A percentile compares a stretch with the other conserved stretches of the same genome.
These are phyloP conservation scores for Tuber umbilicatum DNA, from an alignment of 495 filamentous ascomycete genomes.

Conservation along the genomic window DNA sequence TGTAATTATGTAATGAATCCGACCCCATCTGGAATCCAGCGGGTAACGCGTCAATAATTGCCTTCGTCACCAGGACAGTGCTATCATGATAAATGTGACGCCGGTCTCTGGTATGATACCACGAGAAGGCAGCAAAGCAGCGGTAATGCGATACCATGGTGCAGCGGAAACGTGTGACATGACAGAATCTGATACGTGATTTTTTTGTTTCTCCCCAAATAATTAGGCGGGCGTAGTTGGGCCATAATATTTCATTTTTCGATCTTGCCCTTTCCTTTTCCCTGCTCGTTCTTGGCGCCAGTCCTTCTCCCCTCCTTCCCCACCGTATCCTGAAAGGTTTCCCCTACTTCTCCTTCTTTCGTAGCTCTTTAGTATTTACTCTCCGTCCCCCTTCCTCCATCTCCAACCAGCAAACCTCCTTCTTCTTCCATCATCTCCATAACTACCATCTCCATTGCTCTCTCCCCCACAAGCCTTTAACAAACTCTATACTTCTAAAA, in stretches of 20 bases:
- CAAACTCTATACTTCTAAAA: slow-evolving; percentile 19
- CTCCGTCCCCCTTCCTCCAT: slow-evolving; percentile 15
- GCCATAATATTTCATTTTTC: not conserved
- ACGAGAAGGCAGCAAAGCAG: not conserved
- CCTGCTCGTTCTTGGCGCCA: slow-evolving; percentile 20
- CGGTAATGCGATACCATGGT: not conserved
- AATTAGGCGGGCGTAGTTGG: not conserved
- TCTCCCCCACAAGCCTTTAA: not conserved
- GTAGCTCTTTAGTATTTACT: slow-evolving; percentile 5
- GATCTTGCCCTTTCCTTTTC: not conserved
- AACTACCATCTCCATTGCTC: slow-evolving; percentile 7
- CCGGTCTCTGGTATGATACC: not conserved
- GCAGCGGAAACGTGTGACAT: not conserved
- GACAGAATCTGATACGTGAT: not conserved
- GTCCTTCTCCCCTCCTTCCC: slow-evolving; percentile 25
- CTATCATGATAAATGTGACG: not conserved
- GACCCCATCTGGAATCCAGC: not conserved
- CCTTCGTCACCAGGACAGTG: not conserved
- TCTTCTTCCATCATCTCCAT: slow-evolving; percentile 6
- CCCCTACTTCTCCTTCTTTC: slow-evolving; percentile 22
- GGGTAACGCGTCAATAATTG: not conserved
- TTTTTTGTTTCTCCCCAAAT: not conserved
- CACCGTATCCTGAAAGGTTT: slow-evolving; percentile 17
- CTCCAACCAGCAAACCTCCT: slow-evolving; percentile 15
- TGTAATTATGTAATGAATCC: not conserved